Base-by-base conservation (phyloP, 2,329 filamentous ascomycete species). In the Lachnellula cervina region DNA sequence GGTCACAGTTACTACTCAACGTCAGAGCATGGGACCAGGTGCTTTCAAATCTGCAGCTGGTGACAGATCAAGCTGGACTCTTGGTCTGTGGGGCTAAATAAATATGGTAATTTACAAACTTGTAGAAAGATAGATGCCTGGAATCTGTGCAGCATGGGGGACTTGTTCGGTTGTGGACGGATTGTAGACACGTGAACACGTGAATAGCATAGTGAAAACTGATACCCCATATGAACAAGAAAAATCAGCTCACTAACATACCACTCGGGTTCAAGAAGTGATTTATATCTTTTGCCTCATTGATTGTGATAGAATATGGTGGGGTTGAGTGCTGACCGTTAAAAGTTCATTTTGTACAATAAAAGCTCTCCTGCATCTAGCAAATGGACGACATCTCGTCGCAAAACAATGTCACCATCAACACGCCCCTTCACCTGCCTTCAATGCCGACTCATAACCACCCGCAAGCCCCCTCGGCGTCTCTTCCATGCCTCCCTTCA, bases 1-100 rank as follows among this genome's bases (percentile, higher is more conserved):
- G 38, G 44, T 61, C 2, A 57, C 43, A 14, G 76, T 86, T 4
- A 82, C 84, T 57, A 80, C 70, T 2, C 80, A 84, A 60, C 77
- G 85, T 56, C 84, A 88, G 69, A 88, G 85, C 65, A 77, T 88
- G 74, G 83, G 81, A 0, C 72, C 81, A 0, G 80, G 78, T 9
- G 77, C 78, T 16, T 66, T 83, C 60, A 68, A 66, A 71, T 74
- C 63, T 67, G 77, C 59, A 67, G 72, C 49, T 53, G 59, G 70
- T 66, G 63, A 72, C 66, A 56, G 69, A 65, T 52, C 75, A 13
- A 80, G 74, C 58, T 87, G 83, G 83, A 87, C 84, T 3, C 66
- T 87, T 51, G 84, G 84, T 0, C 68, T 78, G 9, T 87, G 84
- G 83, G 83, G 62, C 40, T 70, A 57, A 66, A 25, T 46, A 17